Base-by-base conservation (phyloP, 495 filamentous ascomycete genomes). In the Penicillium dipodomyicola region DNA sequence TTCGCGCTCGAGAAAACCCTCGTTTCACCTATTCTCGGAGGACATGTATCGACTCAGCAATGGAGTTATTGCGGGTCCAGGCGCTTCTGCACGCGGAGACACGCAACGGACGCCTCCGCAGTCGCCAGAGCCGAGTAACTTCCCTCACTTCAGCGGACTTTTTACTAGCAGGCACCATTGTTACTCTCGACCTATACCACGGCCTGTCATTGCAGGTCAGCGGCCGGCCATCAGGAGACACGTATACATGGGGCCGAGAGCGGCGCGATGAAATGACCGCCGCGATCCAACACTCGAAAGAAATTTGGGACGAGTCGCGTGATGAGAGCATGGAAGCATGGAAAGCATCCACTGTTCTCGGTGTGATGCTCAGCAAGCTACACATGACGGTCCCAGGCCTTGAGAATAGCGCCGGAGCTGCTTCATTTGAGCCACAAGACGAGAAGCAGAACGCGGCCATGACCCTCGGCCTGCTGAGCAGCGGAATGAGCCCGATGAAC, bases 321-420 rank as follows among this genome's bases (percentile, higher is more conserved):
- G 85, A 93, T 49, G 77, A 84, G 40, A 91, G 85, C n/a, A 88
- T 96, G 70, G 92, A 96, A 58, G 90, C 92, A 0, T 91, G 84
- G 71, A 97, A 96, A 71, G 92, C 90, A 15, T 82, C 82, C 19
- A 82, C 78, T n/a, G 80, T 89, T 14, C 77, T 97, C 7, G 82
- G 82, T 9, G 84, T 94, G 41, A 94, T 96, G 85, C 72, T 96
- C 37, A 77, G 78, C 27, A 91, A 92, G 67, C 70, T 96, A 53
- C 86, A 84, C 49, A 72, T 69, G 67, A 67, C 52, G 37, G 62
- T 51, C 39, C 62, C 62, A 7, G 51, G 58, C n/a, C 27, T 63
- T 45, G 73, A 74, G 15, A 69, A 47, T 15, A 61, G 57, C 39
- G 40, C 64, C 37, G 59, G 51, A 4, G 46, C 64, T 10, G 54